These are phyloP conservation scores for Lachnellula suecica DNA, from an alignment of 2,329 filamentous ascomycete species.

Conservation along the genomic window DNA sequence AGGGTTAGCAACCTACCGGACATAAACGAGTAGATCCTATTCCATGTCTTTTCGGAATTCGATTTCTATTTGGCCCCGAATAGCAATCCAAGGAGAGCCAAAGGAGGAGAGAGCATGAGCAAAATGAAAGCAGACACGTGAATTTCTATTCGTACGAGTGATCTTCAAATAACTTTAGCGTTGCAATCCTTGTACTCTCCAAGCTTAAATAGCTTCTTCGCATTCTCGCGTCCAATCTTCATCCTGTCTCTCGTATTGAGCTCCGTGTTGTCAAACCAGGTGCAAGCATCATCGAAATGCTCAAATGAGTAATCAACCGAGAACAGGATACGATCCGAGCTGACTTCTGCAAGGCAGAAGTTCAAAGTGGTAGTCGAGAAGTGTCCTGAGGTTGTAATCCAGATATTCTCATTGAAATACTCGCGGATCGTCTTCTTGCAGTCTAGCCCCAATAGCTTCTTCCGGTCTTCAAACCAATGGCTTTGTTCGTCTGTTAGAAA, in stretches of 20 bases:
- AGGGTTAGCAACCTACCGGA: too few relatives aligned
- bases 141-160: too few relatives aligned
- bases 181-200: constrained; percentile 11
- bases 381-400: constrained; percentile 56
- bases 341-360: constrained; percentile 48
- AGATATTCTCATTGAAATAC: constrained; percentile 55
- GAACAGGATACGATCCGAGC: constrained; percentile 51
- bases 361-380: constrained; percentile 53
- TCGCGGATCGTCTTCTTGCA: constrained; percentile 46
- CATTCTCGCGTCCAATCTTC: constrained; percentile 47
- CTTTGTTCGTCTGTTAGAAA: neutral
- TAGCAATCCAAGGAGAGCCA: too few relatives aligned
- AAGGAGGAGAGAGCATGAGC: too few relatives aligned
- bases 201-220: constrained; percentile 41
- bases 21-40: too few relatives aligned
- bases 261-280: constrained; percentile 40
- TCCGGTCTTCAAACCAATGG: constrained; percentile 55
- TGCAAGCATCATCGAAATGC: constrained; percentile 40
- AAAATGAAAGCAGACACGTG: too few relatives aligned
- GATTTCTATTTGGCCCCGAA: too few relatives aligned
- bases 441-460: constrained; percentile 39
- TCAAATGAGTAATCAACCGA: constrained; percentile 55
- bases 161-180: too few relatives aligned
- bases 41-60: too few relatives aligned
- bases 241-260: constrained; percentile 36